Percentiles rank a stretch among this genome's conserved stretches.
Conservation (phyloP, 2,329 filamentous ascomycete genomes). For the Periglandula ipomoeae region DNA sequence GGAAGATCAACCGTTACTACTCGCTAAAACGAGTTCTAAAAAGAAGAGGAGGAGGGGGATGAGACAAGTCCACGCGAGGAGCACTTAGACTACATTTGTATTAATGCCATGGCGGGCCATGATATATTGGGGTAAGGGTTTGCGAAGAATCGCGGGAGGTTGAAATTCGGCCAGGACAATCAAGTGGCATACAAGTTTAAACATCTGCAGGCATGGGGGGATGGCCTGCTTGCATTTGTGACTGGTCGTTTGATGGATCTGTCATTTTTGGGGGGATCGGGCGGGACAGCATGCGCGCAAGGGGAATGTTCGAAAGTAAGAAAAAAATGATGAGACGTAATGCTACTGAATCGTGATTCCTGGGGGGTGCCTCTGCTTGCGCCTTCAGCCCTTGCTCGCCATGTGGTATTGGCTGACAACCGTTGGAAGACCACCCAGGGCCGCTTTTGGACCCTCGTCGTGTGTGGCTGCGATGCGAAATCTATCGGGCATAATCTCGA, state of each 20-base stretch:
- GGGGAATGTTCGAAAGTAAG: too few relatives aligned
- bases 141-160: conserved; percentile 5
- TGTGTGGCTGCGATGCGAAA: conserved; percentile 4
- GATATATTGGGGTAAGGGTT: neutral
- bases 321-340: neutral
- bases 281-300: too few relatives aligned
- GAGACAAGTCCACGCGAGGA: neutral
- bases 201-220: neutral
- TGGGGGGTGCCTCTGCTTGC: neutral
- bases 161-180: neutral
- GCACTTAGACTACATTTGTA: neutral
- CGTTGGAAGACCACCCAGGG: neutral
- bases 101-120: neutral
- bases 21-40: neutral
- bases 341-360: neutral
- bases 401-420: neutral
- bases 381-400: neutral
- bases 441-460: neutral
- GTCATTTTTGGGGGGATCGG: neutral
- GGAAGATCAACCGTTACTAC: neutral
- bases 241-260: neutral
- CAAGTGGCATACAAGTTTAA: neutral
- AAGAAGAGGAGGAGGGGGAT: neutral
- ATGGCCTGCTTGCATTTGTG: neutral
- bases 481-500: conserved; percentile 4